These are phyloP conservation scores for Myriosclerotinia duriaeana DNA, from an alignment of 2,329 filamentous ascomycete genomes.

Conservation along the genomic window DNA sequence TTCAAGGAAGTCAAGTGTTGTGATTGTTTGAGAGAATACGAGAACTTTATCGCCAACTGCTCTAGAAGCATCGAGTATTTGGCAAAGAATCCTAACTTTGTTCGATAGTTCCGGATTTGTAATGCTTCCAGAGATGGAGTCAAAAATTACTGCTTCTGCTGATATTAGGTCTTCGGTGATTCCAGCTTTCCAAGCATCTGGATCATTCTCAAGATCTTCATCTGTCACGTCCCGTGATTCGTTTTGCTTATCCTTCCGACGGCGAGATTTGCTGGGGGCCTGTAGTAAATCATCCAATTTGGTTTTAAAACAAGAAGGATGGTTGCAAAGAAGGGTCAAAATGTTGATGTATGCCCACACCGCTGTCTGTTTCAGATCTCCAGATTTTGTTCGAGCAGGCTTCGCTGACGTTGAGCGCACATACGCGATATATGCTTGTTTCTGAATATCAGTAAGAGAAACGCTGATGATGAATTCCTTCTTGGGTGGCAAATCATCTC, in stretches of 20 bases:
- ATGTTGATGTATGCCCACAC: conserved; percentile 56
- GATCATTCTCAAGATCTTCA: conserved; percentile 31
- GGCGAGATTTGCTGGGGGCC: background rate
- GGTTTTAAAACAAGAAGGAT: conserved; percentile 49
- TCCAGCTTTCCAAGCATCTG: conserved; percentile 35
- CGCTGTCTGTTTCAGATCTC: conserved; percentile 44
- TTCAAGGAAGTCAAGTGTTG: conserved; percentile 68
- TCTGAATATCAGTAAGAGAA: conserved; percentile 66
- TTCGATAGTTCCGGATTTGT: conserved; percentile 57
- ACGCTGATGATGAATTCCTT: conserved; percentile 79
- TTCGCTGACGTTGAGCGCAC: conserved; percentile 43
- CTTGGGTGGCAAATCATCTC: conserved; percentile 69
- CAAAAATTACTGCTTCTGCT: conserved; percentile 16
- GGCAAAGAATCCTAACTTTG: conserved; percentile 65
- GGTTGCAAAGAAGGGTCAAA: conserved; percentile 56
- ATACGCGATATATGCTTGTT: conserved; percentile 57
- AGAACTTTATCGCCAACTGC: conserved; percentile 69
- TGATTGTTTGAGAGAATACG: conserved; percentile 73
- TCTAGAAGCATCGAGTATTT: conserved; percentile 67
- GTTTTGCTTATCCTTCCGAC: background rate
- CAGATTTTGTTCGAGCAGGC: conserved; percentile 36
- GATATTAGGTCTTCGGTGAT: conserved; percentile 36
- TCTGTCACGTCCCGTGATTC: conserved; percentile 7
- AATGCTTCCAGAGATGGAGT: conserved; percentile 33
- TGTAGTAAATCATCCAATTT: conserved; percentile 46